Evolutionary conservation across 1,284 basidiomycete genomes (phyloP).

Genomic region (Pseudozyma thailandica): DNA sequence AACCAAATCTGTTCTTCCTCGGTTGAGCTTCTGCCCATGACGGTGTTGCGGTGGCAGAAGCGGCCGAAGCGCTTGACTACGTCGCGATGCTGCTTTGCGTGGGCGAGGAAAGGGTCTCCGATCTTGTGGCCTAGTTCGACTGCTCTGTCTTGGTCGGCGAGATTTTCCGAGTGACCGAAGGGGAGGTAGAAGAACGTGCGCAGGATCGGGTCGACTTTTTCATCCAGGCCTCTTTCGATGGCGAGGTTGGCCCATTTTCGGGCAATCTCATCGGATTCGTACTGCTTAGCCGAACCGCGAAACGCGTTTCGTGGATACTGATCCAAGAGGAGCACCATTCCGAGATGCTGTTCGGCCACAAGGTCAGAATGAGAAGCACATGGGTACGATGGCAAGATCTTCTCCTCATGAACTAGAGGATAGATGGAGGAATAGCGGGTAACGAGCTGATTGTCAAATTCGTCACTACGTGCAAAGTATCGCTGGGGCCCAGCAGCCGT

Average conservation of each 20-base stretch:
- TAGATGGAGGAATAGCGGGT: constrained; percentile 27
- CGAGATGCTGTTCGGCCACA: constrained; percentile 28
- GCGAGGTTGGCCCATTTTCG: constrained; percentile 37
- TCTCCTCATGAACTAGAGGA: constrained; percentile 16
- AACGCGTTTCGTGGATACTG: constrained; percentile 42
- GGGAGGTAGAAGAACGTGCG: constrained; percentile 34
- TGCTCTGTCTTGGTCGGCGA: constrained; percentile 33
- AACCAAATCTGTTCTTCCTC: constrained; percentile 25
- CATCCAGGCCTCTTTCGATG: constrained; percentile 15
- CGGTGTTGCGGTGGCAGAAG: constrained; percentile 37
- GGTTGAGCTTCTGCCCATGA: constrained; percentile 24
- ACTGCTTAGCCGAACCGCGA: constrained; percentile 26
- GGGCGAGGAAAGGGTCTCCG: constrained; percentile 22
- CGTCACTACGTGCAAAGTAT: constrained; percentile 24
- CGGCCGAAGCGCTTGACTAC: constrained; percentile 32
- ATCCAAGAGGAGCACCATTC: constrained; percentile 42
- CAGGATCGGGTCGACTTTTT: constrained; percentile 8
- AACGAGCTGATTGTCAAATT: constrained; percentile 32
- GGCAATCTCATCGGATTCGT: constrained; percentile 22
- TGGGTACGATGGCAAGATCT: constrained; percentile 11
- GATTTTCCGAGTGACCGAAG: constrained; percentile 30
- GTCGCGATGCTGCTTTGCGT: constrained; percentile 27
- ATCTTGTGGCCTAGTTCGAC: constrained; percentile 21
- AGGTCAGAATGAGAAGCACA: not conserved
- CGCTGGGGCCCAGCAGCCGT: constrained; percentile 37